Conservation (phyloP, 148 eudicot species). For the Cornus florida region DNA sequence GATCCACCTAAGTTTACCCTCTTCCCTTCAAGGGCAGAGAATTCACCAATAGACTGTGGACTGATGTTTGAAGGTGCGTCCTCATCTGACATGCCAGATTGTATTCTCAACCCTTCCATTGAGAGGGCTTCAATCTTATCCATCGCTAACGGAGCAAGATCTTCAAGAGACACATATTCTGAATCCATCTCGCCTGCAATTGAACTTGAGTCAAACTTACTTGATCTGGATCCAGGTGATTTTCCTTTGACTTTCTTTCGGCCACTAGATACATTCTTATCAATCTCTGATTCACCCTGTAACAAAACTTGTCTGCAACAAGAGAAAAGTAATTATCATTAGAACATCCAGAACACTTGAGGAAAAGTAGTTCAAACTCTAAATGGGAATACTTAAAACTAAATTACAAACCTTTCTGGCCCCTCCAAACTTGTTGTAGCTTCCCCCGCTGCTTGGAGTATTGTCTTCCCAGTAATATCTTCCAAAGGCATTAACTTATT, state of each 20-base stretch:
- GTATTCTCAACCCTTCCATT: constrained; percentile 88
- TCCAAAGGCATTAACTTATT: constrained; percentile 76
- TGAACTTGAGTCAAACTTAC: constrained; percentile 36
- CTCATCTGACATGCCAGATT: constrained; percentile 86
- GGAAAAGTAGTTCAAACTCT: not conserved
- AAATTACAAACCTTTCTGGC: constrained; percentile 53
- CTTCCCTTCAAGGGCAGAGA: constrained; percentile 65
- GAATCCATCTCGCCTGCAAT: constrained; percentile 35
- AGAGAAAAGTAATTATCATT: constrained; percentile 15
- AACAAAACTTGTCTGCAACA: constrained; percentile 52
- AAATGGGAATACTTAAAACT: not conserved
- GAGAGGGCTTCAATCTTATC: constrained; percentile 95
- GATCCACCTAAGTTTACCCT: constrained; percentile 35
- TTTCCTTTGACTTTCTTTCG: constrained; percentile 33
- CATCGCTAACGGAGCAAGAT: constrained; percentile 93
- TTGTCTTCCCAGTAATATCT: constrained; percentile 75
- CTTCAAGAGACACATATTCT: constrained; percentile 83
- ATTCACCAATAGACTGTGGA: constrained; percentile 53
- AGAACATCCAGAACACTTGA: not conserved
- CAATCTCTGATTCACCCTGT: constrained; percentile 37
- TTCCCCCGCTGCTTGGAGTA: constrained; percentile 75
- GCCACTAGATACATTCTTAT: constrained; percentile 27
- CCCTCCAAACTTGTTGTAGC: constrained; percentile 40
- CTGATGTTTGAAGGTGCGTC: constrained; percentile 72
- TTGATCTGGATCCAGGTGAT: constrained; percentile 33